Base-by-base conservation (phyloP, 1,139 yeast genomes). In the Kodamaea sp. region DNA sequence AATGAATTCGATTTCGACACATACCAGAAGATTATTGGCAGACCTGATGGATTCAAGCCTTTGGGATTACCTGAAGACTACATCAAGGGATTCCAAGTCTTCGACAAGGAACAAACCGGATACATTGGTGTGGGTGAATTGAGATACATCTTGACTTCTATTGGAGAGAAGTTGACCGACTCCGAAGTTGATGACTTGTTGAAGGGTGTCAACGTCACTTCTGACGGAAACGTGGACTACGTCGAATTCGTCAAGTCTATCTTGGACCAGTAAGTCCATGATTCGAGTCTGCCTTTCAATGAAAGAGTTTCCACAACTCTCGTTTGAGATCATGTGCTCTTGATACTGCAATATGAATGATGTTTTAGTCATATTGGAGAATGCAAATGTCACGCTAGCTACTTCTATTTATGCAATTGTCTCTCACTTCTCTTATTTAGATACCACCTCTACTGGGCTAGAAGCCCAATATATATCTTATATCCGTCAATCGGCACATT, bases 101-200 rank as follows among this genome's bases (percentile, higher is more conserved):
- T 92, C 49, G 99, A 92, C 68, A 94, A 90, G 70, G 96, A 89
- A 47, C 80, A 84, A 47, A 84, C 97, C 14, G 99, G 99, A 6
- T 84, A 83, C 66, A 92, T 92, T 52, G 95, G 97, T 25, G 96
- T 92, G 29, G 99, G 99, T 40, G 97, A 94, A 64, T 77, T 92
- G 53, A 80, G 95, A 61, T 92, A 92, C 64, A 88, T 92, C 59
- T 73, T 92, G 60, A 90, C 97, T 28, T 87, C 97, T 9, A 89
- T 94, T 59, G 98, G 98, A 48, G 98, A 92, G 65, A 89, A 90
- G 65, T 73, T 92, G 52, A 66, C 83, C 15, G 96, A 90, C 51
- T 73, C 80, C 31, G 99, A 92, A 65, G 97, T 92, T 31, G 97
- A 92, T 53, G 98, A 94, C 62, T 76, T 92, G 55, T 77, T 92